phyloP scores from a whole-genome alignment of 805 yeast species.

The Spathaspora boniae region DNA sequence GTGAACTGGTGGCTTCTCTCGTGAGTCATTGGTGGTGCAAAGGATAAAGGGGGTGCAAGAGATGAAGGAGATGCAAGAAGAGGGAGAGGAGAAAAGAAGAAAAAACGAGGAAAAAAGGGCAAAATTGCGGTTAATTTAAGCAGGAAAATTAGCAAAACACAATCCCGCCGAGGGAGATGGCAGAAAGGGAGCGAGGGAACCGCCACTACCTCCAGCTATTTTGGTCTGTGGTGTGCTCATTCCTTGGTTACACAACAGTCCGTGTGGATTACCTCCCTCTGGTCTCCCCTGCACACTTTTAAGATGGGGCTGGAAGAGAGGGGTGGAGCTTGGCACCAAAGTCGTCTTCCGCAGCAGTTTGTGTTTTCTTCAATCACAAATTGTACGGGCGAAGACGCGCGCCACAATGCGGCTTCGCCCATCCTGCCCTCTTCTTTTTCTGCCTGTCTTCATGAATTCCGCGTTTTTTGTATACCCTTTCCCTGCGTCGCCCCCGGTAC shows the following conservation, averaged over 20 bases:
- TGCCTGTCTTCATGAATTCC: background rate
- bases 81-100: background rate
- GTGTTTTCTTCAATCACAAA: too few relatives aligned
- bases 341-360: too few relatives aligned
- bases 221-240: too few relatives aligned
- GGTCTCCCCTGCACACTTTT: too few relatives aligned
- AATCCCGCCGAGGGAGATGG: background rate
- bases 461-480: too few relatives aligned
- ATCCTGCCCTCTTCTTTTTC: background rate
- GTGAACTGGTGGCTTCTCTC: conserved; percentile 22
- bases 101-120: conserved; percentile 2
- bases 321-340: background rate
- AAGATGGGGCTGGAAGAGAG: conserved; percentile 1
- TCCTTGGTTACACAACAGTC: too few relatives aligned
- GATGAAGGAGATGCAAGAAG: conserved; percentile 1
- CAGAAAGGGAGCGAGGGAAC: background rate
- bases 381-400: too few relatives aligned
- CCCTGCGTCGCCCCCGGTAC: too few relatives aligned
- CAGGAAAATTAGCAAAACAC: conserved; percentile 2
- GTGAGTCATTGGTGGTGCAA: too few relatives aligned
- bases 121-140: background rate
- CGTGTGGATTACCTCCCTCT: too few relatives aligned
- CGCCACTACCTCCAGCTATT: background rate
- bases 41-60: too few relatives aligned
- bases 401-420: too few relatives aligned